Conservation (phyloP, 768 basidiomycete species). For the Leccinum boreale region DNA sequence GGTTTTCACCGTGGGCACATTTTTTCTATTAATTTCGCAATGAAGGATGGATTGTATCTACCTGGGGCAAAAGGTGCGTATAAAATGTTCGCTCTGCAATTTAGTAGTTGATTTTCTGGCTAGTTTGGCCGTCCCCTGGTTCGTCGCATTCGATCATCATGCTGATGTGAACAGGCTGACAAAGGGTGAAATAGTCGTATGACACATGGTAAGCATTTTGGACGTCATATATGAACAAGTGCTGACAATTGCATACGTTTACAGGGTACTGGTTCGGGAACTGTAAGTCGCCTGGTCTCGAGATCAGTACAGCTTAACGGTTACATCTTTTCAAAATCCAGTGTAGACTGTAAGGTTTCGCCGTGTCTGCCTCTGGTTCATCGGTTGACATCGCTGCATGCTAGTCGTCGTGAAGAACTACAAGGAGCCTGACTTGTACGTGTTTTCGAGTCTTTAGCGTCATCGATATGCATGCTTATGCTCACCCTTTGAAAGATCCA, state of each 20-base stretch:
- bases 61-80: constrained; percentile 80
- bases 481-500: constrained; percentile 50
- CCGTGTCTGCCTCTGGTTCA: background rate
- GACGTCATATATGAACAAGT: background rate
- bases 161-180: constrained; percentile 2
- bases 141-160: constrained; percentile 23
- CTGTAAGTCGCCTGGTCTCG: constrained; percentile 48
- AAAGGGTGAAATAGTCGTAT: constrained; percentile 39
- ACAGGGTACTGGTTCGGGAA: constrained; percentile 68
- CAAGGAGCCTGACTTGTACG: constrained; percentile 78
- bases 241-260: constrained; percentile 2
- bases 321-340: constrained; percentile 20
- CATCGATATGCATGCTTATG: constrained; percentile 6
- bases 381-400: background rate
- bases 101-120: constrained; percentile 1
- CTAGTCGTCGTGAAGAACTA: constrained; percentile 71
- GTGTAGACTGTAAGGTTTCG: constrained; percentile 64
- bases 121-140: constrained; percentile 78
- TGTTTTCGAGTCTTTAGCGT: constrained; percentile 4
- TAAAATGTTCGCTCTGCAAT: background rate
- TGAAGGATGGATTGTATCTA: constrained; percentile 93
- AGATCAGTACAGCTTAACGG: background rate
- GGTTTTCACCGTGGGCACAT: background rate
- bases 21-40: background rate
- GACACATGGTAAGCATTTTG: constrained; percentile 50